Evolutionary conservation across 441 rosid species (phyloP), one percentile per base, ranked within the genome.

Genomic region (Erodium trifolium): DNA sequence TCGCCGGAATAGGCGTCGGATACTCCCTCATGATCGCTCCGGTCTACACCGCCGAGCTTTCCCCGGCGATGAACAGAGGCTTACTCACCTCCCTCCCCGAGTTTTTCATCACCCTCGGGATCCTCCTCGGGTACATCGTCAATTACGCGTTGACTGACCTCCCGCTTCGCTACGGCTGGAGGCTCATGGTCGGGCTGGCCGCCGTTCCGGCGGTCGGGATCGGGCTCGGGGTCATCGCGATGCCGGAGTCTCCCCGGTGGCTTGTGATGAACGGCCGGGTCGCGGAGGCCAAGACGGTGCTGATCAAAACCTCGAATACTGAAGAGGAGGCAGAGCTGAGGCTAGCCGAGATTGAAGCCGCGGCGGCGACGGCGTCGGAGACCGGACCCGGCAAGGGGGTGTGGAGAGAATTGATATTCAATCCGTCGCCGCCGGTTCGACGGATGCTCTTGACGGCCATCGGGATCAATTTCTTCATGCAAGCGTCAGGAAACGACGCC

Each of bases 1-100:
- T 88, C 0, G 90, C 90, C 3, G 88, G 94, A 12, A 73, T 87
- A 14, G 92, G 94, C 0, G 78, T 88, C 12, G 92, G 90, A 35
- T 88, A 77, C 77, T 79, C 94, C 53, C 76, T 88, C 16, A 87
- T 85, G 91, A 85, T 87, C 0, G 90, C 86, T 18, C 94, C 94
- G 0, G 88, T 88, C 34, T 88, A 87, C 41, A 76, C 81, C 0
- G 81, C 88, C 0, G 94, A 87, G 77, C 76, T 87, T 57, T 85
- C 94, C 5, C 88, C 88, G 2, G 77, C 88, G 16, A 62, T 60
- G 72, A 65, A 81, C 10, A 73, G 92, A 18, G 94, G 92, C 3
- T 76, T 88, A 70, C 83, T 88, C 45, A 78, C 92, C 29, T 88
- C 90, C 11, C 78, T 88, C 12, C 94, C 90, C 1, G 88, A 86